These are phyloP conservation scores for Lepiota venenata DNA, from an alignment of 768 basidiomycete species.

Conservation along the genomic window DNA sequence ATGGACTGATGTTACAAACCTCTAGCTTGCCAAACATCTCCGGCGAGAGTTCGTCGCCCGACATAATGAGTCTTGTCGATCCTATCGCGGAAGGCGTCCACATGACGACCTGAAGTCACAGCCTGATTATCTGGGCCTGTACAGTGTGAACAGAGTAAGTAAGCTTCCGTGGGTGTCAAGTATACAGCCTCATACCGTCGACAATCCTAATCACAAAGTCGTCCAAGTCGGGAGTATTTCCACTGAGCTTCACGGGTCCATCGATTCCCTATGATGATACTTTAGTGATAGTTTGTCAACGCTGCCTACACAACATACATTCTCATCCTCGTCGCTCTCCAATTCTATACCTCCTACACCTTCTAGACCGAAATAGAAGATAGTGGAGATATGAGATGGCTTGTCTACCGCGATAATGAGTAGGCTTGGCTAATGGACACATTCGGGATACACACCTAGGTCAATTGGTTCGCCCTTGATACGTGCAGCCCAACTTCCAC, in stretches of 20 bases:
- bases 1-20: slow-evolving; percentile 39
- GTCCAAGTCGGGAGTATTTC: slow-evolving; percentile 74
- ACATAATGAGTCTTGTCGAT: slow-evolving; percentile 70
- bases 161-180: slow-evolving; percentile 5
- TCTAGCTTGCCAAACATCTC: slow-evolving; percentile 82
- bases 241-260: slow-evolving; percentile 66
- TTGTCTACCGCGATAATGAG: slow-evolving; percentile 23
- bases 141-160: not conserved
- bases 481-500: slow-evolving; percentile 87
- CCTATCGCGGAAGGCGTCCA: slow-evolving; percentile 52
- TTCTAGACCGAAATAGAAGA: slow-evolving; percentile 88
- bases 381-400: slow-evolving; percentile 65
- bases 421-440: not conserved
- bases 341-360: slow-evolving; percentile 82
- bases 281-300: slow-evolving; percentile 2
- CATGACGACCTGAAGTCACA: slow-evolving; percentile 52
- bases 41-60: slow-evolving; percentile 58
- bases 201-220: slow-evolving; percentile 78
- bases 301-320: slow-evolving; percentile 41
- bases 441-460: slow-evolving; percentile 40
- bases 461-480: slow-evolving; percentile 80
- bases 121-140: slow-evolving; percentile 60
- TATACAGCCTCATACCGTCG: slow-evolving; percentile 49
- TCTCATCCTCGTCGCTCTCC: slow-evolving; percentile 71
- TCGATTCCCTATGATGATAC: slow-evolving; percentile 59